Evolutionary conservation across 2,329 filamentous ascomycete species (phyloP).

Genomic region (Penicillium sp.): DNA sequence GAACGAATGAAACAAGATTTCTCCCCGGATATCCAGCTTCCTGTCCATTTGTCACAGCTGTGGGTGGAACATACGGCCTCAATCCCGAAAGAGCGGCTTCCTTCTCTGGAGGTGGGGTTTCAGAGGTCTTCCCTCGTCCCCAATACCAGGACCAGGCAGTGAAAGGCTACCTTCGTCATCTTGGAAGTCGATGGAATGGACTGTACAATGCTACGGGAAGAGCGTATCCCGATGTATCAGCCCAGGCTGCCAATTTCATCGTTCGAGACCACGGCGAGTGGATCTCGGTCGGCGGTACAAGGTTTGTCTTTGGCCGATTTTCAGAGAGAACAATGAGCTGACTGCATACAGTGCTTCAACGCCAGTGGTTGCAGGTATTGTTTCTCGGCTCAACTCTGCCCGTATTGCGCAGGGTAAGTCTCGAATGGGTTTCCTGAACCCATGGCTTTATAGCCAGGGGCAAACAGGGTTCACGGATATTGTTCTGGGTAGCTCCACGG

Average conservation of each 20-base stretch:
- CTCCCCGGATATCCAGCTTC: slow-evolving; percentile 55
- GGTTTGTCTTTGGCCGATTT: slow-evolving; percentile 24
- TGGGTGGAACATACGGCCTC: slow-evolving; percentile 57
- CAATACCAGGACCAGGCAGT: slow-evolving; percentile 49
- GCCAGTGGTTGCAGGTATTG: slow-evolving; percentile 61
- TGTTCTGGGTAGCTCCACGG: slow-evolving; percentile 46
- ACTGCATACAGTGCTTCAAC: slow-evolving; percentile 50
- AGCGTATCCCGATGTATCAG: slow-evolving; percentile 61
- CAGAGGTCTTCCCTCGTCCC: slow-evolving; percentile 49
- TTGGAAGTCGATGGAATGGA: slow-evolving; percentile 45
- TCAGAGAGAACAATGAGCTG: slow-evolving; percentile 10
- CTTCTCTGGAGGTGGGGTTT: slow-evolving; percentile 54
- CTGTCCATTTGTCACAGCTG: slow-evolving; percentile 63
- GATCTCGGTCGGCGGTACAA: slow-evolving; percentile 48
- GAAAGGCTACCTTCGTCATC: slow-evolving; percentile 41
- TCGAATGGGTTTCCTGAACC: slow-evolving; percentile 60
- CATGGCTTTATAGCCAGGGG: slow-evolving; percentile 55
- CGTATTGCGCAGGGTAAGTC: slow-evolving; percentile 55
- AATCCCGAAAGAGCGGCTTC: slow-evolving; percentile 54
- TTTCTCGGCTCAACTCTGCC: slow-evolving; percentile 64
- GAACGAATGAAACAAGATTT: slow-evolving; percentile 52
- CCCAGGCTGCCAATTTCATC: slow-evolving; percentile 50
- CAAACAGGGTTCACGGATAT: slow-evolving; percentile 50
- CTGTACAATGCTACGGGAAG: slow-evolving; percentile 54
- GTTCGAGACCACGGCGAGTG: slow-evolving; percentile 41